Evolutionary conservation across 1,139 yeast genomes (phyloP).

Genomic region (Diutina catenulata): DNA sequence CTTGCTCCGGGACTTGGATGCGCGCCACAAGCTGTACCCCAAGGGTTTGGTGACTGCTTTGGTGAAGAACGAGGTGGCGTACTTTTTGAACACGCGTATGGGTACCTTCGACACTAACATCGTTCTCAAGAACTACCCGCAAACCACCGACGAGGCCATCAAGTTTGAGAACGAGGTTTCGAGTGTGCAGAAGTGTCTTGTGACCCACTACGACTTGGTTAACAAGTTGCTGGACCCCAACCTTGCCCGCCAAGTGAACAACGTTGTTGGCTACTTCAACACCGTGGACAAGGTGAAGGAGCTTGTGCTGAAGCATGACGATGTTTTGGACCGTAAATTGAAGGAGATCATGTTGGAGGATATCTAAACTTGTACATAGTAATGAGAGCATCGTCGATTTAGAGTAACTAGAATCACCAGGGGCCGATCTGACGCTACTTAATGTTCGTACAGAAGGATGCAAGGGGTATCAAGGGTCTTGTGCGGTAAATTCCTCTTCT

Average conservation of each 20-base stretch:
- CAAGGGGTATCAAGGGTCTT: neutral
- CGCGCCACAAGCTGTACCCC: conserved; percentile 30
- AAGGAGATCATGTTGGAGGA: conserved; percentile 17
- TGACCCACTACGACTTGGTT: conserved; percentile 20
- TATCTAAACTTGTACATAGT: conserved; percentile 8
- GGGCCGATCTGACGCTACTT: too few relatives aligned
- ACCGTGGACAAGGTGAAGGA: conserved; percentile 39
- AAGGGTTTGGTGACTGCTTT: conserved; percentile 49
- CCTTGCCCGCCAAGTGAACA: conserved; percentile 17
- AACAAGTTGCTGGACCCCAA: conserved; percentile 8
- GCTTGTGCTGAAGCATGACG: conserved; percentile 11
- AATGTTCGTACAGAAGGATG: too few relatives aligned
- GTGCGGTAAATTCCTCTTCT: conserved; percentile 34
- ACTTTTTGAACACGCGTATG: conserved; percentile 26
- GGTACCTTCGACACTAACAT: conserved; percentile 35
- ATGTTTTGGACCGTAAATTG: conserved; percentile 16
- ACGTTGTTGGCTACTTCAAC: conserved; percentile 45
- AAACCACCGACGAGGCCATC: conserved; percentile 47
- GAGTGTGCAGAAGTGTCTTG: conserved; percentile 28
- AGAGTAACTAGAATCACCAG: too few relatives aligned
- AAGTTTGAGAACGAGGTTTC: conserved; percentile 48
- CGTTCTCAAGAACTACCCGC: conserved; percentile 44
- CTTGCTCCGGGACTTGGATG: conserved; percentile 29
- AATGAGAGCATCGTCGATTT: too few relatives aligned
- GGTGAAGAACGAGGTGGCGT: conserved; percentile 33